These are phyloP conservation scores for Jackrogersella multiformis DNA, from an alignment of 495 filamentous ascomycete species.

Conservation along the genomic window DNA sequence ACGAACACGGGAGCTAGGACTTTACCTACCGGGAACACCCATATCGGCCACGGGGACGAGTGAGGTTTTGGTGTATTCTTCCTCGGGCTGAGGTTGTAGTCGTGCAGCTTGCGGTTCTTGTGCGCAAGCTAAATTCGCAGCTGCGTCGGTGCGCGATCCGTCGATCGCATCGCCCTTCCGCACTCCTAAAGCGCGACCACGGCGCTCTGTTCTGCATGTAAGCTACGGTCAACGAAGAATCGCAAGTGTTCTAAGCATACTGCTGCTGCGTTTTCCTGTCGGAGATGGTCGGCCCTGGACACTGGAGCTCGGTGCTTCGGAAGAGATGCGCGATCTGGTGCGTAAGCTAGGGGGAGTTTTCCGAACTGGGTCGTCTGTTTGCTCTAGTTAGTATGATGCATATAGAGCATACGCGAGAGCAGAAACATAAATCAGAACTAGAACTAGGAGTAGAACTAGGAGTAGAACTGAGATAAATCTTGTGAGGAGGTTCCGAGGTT, in stretches of 20 bases:
- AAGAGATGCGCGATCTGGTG: constrained; percentile 43
- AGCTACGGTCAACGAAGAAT: constrained; percentile 8
- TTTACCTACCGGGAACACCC: constrained; percentile 33
- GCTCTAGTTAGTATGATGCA: not conserved
- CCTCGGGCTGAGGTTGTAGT: constrained; percentile 15
- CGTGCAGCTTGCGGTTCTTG: constrained; percentile 24
- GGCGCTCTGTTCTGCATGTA: constrained; percentile 27
- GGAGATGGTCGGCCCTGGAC: constrained; percentile 26
- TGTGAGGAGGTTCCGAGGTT: not conserved
- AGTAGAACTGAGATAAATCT: not conserved
- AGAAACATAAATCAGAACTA: no score
- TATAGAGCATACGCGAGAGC: no score
- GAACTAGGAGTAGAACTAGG: no score
- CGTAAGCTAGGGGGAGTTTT: constrained; percentile 34
- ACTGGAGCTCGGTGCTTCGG: constrained; percentile 30
- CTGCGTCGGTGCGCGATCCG: constrained; percentile 10
- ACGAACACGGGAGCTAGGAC: not conserved
- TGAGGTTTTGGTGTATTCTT: constrained; percentile 13
- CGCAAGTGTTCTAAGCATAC: constrained; percentile 18
- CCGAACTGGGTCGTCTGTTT: constrained; percentile 27
- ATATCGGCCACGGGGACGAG: constrained; percentile 38
- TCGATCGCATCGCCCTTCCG: constrained; percentile 19
- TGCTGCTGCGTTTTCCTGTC: constrained; percentile 16
- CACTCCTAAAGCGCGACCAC: constrained; percentile 15
- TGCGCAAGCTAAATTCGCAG: constrained; percentile 21